These are phyloP conservation scores for Fomitiporia mediterranea DNA, from an alignment of 1,284 basidiomycete species.

Conservation along the genomic window DNA sequence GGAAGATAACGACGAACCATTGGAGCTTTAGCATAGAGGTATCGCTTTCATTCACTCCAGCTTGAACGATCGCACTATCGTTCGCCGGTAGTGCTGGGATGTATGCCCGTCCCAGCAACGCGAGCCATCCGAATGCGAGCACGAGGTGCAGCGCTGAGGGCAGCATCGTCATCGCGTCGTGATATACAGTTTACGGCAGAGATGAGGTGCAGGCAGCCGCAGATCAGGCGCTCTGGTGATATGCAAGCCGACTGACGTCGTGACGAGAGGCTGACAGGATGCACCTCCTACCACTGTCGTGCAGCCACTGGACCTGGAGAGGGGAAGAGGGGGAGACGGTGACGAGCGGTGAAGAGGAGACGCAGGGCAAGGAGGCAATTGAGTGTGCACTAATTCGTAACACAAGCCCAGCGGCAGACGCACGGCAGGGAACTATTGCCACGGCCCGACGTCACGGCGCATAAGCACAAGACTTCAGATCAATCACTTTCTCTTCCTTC, in stretches of 20 bases:
- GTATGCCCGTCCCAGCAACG: constrained; percentile 37
- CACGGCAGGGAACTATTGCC: neutral
- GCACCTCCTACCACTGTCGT: neutral
- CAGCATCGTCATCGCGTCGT: neutral
- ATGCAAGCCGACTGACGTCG: neutral
- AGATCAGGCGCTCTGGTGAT: neutral
- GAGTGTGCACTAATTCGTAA: neutral
- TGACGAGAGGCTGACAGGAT: neutral
- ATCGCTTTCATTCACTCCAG: constrained; percentile 49
- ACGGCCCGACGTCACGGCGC: neutral
- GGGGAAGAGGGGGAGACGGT: neutral
- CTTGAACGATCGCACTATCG: constrained; percentile 47
- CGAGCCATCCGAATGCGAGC: constrained; percentile 7
- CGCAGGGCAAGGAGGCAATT: neutral
- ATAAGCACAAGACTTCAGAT: no score
- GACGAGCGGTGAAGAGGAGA: neutral
- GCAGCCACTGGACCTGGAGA: neutral
- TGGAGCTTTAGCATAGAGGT: constrained; percentile 54
- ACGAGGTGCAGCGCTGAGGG: neutral
- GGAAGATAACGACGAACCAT: constrained; percentile 51
- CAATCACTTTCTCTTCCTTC: neutral
- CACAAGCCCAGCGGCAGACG: neutral
- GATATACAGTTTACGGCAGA: no score
- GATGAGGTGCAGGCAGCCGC: neutral
- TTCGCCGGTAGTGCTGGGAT: constrained; percentile 74